Evolutionary conservation across 352 stramenopile species (phyloP).

Genomic region (Globisporangium carolinianum): DNA sequence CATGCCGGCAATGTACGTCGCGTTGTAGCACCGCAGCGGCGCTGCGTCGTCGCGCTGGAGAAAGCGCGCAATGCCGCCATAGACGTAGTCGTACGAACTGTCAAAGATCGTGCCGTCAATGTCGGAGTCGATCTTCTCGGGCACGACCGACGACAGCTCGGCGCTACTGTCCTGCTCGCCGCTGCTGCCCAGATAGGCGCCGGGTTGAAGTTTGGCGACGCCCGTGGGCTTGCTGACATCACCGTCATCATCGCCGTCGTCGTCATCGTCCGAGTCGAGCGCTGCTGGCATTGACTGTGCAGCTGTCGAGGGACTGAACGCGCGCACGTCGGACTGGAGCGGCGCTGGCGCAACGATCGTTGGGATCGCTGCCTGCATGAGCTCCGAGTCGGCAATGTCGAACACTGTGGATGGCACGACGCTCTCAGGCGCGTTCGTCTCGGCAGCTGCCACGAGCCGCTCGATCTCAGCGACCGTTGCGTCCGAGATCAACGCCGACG

Average conservation of each 20-base stretch:
- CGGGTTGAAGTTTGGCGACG: background rate
- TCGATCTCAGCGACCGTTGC: conserved; percentile 29
- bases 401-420: conserved; percentile 29
- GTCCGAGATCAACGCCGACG: conserved; percentile 10
- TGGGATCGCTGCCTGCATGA: conserved; percentile 25
- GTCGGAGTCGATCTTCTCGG: conserved; percentile 13
- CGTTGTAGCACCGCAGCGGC: conserved; percentile 51
- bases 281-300: background rate
- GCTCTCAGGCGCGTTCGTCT: background rate
- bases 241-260: background rate
- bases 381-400: conserved; percentile 46
- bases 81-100: conserved; percentile 43
- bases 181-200: background rate
- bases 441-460: conserved; percentile 7
- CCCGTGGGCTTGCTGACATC: background rate
- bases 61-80: conserved; percentile 53
- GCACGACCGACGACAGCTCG: background rate
- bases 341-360: background rate
- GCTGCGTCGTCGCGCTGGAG: conserved; percentile 57
- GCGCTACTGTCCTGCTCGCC: conserved; percentile 5
- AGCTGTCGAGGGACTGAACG: background rate
- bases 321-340: background rate
- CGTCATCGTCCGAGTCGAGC: conserved; percentile 16
- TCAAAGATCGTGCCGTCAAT: conserved; percentile 27
- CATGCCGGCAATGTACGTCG: conserved; percentile 53